Conservation (phyloP, 2,329 filamentous ascomycete genomes). For the Incumbomyces lentus region DNA sequence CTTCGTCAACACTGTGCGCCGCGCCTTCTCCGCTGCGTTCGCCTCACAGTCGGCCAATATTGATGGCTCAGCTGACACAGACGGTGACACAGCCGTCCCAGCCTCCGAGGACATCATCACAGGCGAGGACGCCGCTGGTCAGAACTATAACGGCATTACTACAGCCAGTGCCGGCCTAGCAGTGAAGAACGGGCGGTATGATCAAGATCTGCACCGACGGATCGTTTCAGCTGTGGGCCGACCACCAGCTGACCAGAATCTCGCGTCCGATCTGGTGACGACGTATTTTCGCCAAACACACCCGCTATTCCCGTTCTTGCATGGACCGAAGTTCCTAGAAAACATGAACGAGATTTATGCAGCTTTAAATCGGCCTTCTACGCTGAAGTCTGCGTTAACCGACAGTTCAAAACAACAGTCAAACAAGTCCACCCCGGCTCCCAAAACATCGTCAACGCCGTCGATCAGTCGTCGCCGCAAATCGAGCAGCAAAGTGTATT, state of each 20-base stretch:
- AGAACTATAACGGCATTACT: conserved; percentile 18
- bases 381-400: background rate
- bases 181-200: background rate
- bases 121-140: conserved; percentile 20
- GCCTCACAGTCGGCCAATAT: conserved; percentile 13
- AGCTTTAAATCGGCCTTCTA: conserved; percentile 7
- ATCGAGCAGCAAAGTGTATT: no score
- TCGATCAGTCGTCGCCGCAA: no score
- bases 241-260: conserved; percentile 17
- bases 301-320: conserved; percentile 43
- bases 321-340: conserved; percentile 40
- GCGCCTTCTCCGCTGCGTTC: conserved; percentile 36
- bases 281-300: conserved; percentile 44
- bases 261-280: conserved; percentile 36
- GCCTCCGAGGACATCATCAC: conserved; percentile 22
- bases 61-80: conserved; percentile 6
- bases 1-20: conserved; percentile 45
- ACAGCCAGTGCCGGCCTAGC: conserved; percentile 10
- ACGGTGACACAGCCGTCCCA: conserved; percentile 17
- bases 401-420: no score
- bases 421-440: no score
- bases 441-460: no score
- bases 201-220: conserved; percentile 20
- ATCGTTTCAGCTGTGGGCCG: conserved; percentile 23
- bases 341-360: conserved; percentile 36